Evolutionary conservation across 2,329 filamentous ascomycete species (phyloP), one percentile per base, ranked within the genome.

Genomic region (Ophiostoma himal-ulmi): DNA sequence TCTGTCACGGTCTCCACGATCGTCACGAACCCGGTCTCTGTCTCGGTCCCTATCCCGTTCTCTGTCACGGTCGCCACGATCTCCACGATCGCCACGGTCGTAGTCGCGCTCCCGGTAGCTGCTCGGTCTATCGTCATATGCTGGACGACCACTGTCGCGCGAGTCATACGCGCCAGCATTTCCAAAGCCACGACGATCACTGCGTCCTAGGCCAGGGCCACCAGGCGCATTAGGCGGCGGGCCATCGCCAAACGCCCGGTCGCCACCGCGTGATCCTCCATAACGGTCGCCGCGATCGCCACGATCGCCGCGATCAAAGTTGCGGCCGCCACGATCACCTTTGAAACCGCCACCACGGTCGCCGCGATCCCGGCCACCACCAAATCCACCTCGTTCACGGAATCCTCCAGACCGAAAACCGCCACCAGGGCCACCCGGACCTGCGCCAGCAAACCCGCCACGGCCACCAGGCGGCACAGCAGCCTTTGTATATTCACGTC

Each of bases 401-500:
- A 86, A 85, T 54, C 85, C 85, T 68, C 87, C 87, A 73, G 88
- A 85, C 79, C 81, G 78, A 74, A 80, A 81, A 8, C 80, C 79
- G 68, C 79, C 70, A 20, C 68, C 77, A 68, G 77, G 76, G 48
- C 78, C 79, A 70, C 80, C 79, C 69, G 79, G 79, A 62, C 80
- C 79, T 68, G 79, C 79, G 62, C 66, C 57, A 52, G 10, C 34
- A 39, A 57, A 62, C 41, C 82, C 84, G 65, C 86, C 86, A n/a
- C 85, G 70, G 6, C 74, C 90, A 73, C 85, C 83, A 65, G 92
- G 92, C 69, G 92, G 88, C 4, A 90, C 86, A 74, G 88, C 84
- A 20, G 89, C 88, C 80, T 94, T 96, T 71, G 94, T 98, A 80
- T 98, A 98, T 74, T 92, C 91, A 76, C 95, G 89, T 65, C 94